Conservation (phyloP, 2,329 filamentous ascomycete genomes). For the Taxawa tesnikishii region DNA sequence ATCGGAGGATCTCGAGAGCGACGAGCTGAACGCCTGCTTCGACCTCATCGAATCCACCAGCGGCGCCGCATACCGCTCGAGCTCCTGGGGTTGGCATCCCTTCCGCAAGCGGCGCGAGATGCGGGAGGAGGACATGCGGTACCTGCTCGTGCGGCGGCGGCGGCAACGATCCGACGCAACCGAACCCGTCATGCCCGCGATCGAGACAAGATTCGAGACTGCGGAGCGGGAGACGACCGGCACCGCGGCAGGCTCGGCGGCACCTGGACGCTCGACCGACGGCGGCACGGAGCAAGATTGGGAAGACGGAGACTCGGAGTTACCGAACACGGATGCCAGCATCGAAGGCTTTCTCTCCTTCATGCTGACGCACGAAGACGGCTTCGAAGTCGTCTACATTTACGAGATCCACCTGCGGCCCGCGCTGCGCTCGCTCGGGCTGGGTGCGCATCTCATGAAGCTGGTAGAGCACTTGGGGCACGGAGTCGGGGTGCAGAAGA, state of each 20-base stretch:
- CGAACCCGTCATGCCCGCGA: no score
- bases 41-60: slow-evolving; percentile 52
- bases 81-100: slow-evolving; percentile 51
- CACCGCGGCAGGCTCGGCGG: slow-evolving; percentile 1
- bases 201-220: no score
- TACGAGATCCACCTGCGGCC: slow-evolving; percentile 63
- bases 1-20: slow-evolving; percentile 5
- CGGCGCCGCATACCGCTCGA: slow-evolving; percentile 49
- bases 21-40: slow-evolving; percentile 38
- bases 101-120: slow-evolving; percentile 54
- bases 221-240: not conserved
- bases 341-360: slow-evolving; percentile 42
- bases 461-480: slow-evolving; percentile 41
- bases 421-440: slow-evolving; percentile 46
- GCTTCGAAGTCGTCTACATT: slow-evolving; percentile 57
- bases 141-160: slow-evolving; percentile 48
- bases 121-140: slow-evolving; percentile 53
- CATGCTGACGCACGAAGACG: slow-evolving; percentile 58
- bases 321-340: slow-evolving; percentile 3
- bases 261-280: not conserved
- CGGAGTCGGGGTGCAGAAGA: slow-evolving; percentile 46
- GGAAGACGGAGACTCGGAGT: slow-evolving; percentile 1
- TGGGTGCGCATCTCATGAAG: slow-evolving; percentile 49
- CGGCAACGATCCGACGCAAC: no score
- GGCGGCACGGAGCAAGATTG: not conserved